Evolutionary conservation across 768 basidiomycete species (phyloP), one percentile per base, ranked within the genome.

Genomic region (Rhizopogon roseolus): DNA sequence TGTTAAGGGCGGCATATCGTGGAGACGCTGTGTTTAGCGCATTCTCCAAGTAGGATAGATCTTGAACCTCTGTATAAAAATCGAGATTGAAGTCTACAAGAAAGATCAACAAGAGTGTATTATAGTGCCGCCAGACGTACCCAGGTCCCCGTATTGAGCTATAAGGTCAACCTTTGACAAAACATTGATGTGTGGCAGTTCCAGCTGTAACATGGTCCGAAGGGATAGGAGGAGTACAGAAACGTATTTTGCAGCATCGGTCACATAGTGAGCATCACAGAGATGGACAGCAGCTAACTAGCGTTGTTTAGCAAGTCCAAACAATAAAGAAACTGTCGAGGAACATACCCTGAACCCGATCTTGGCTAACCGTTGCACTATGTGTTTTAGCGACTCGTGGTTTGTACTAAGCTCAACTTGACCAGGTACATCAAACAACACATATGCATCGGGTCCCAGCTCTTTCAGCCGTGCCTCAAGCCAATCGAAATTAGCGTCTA

Each of bases 381-480:
- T 88, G 49, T 76, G 77, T 73, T 90, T 93, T 61, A 98, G 65
- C 62, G 92, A 93, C 7, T 87, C 84, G 67, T 98, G 96, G 66
- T 96, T 97, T 49, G 97, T 99, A 69, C 90, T 93, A 44, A 99
- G 74, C 69, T 99, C 97, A 49, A 98, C 97, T 73, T 99, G 97
- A 1, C 97, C 97, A 0, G 97, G 94, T 5, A 97, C 80, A 68
- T 99, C 97, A 68, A 99, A 97, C 36, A 99, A 75, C 38, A 98
- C 81, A 69, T 96, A 98, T 22, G 84, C 84, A 58, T 91, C 89
- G 27, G 76, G 73, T 16, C 83, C 87, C 19, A 88, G 73, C 62
- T 80, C 84, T 50, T 72, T 75, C 61, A 94, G 66, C 37, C 80
- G 73, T 51, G 79, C 81, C 68, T 90, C 82, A 9, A 96, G 76